Percentiles rank a stretch among this genome's conserved stretches.
These are phyloP conservation scores for Lodderomyces theae DNA, from an alignment of 1,139 yeast genomes.

Conservation along the genomic window DNA sequence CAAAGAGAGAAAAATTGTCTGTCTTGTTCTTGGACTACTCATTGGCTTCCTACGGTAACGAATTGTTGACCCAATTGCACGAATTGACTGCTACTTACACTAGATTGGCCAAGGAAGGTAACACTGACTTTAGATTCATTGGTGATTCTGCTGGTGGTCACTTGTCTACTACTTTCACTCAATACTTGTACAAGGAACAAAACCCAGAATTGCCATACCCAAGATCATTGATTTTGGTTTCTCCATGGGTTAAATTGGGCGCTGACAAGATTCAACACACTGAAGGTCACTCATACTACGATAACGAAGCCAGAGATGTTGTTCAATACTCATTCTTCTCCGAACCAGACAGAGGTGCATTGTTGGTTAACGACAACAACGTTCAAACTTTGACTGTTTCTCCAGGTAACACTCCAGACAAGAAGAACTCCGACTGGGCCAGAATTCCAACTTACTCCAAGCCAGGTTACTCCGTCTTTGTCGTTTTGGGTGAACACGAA, in stretches of 20 bases:
- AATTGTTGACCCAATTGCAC: slow-evolving; percentile 34
- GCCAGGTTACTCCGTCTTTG: slow-evolving; percentile 26
- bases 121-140: slow-evolving; percentile 29
- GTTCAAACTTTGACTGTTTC: slow-evolving; percentile 13
- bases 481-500: slow-evolving; percentile 44
- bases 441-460: slow-evolving; percentile 30
- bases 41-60: slow-evolving; percentile 30
- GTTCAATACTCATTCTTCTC: slow-evolving; percentile 18
- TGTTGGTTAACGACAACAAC: slow-evolving; percentile 15
- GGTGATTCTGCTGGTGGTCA: slow-evolving; percentile 48
- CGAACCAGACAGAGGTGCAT: slow-evolving; percentile 4
- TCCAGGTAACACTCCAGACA: slow-evolving; percentile 18
- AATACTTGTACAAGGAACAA: slow-evolving; percentile 22
- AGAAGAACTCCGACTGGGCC: slow-evolving; percentile 29
- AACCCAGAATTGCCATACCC: slow-evolving; percentile 25
- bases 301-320: slow-evolving; percentile 32
- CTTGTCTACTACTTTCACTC: slow-evolving; percentile 28
- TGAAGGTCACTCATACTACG: slow-evolving; percentile 35
- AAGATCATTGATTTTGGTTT: slow-evolving; percentile 28
- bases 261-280: slow-evolving; percentile 12
- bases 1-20: slow-evolving; percentile 26
- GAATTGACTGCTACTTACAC: slow-evolving; percentile 33
- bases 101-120: slow-evolving; percentile 23
- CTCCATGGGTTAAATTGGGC: slow-evolving; percentile 36
- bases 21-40: slow-evolving; percentile 39